Evolutionary conservation across 352 stramenopile genomes (phyloP), one percentile per base, ranked within the genome.

Genomic region (Globisporangium nunn): DNA sequence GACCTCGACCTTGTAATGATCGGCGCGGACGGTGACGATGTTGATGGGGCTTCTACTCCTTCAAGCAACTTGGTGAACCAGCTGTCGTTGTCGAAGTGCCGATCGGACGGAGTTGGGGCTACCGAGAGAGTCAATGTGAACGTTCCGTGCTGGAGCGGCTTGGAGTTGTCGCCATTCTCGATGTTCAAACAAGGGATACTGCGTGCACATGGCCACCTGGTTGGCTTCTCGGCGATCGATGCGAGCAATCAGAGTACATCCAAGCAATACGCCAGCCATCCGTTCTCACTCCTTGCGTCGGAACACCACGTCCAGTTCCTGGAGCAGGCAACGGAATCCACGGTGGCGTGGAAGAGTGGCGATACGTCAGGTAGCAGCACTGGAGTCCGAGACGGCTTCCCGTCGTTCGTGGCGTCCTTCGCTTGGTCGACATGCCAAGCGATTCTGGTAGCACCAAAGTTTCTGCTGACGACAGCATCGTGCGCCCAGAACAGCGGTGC

Each of bases 381-480:
- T 12, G 15, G 41, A 41, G n/a, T n/a, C 5, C 6, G 37, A 56
- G 43, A 15, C 10, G 31, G 39, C 31, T 59, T 52, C 18, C 53
- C 53, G 7, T 59, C 53, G 31, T 59, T 59, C 31, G 41, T 59
- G 31, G 53, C 18, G 41, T 46, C 30, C 5, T 59, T 59, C 28
- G 11, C 14, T 11, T 1, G 3, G 31, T 29, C 69, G 51, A 12
- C 52, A 17, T 72, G 66, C 28, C 66, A 72, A 35, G 68, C 58
- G 18, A 64, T 67, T n/a, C 59, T 75, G 15, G 67, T 75, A 28
- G 64, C 68, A 0, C 50, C 68, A 18, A 62, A 75, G 45, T 67
- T 53, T 23, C 59, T 75, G 30, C 58, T 75, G 52, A 73, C 68
- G 7, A 71, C 68, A 1, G 68, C 68, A 12, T 70, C 66, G 18